phyloP scores from a whole-genome alignment of 1,139 yeast genomes.

The Hyphopichia fennica region DNA sequence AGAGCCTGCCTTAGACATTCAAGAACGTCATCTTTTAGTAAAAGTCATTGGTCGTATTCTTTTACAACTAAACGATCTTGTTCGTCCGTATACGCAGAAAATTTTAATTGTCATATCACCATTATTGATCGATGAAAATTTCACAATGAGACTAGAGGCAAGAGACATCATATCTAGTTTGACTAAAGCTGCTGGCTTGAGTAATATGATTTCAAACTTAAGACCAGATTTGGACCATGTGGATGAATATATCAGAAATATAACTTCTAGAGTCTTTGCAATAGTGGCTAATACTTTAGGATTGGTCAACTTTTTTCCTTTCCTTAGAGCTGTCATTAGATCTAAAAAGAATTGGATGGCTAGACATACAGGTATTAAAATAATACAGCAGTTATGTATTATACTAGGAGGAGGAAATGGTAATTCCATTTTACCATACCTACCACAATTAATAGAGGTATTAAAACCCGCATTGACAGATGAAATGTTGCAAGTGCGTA shows the following conservation, averaged over 20 bases:
- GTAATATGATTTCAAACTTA: slow-evolving; percentile 72
- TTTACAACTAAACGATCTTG: slow-evolving; percentile 59
- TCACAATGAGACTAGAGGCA: slow-evolving; percentile 71
- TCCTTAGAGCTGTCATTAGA: slow-evolving; percentile 75
- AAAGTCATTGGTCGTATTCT: slow-evolving; percentile 73
- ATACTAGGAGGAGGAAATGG: slow-evolving; percentile 67
- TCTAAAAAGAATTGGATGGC: slow-evolving; percentile 85
- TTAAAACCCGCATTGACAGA: slow-evolving; percentile 65
- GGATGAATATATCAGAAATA: slow-evolving; percentile 80
- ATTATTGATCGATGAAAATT: slow-evolving; percentile 75
- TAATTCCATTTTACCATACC: slow-evolving; percentile 62
- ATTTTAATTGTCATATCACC: slow-evolving; percentile 79
- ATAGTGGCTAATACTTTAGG: slow-evolving; percentile 85
- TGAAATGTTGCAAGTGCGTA: slow-evolving; percentile 66
- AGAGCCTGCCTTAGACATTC: slow-evolving; percentile 75
- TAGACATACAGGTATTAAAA: slow-evolving; percentile 81
- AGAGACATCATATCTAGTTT: slow-evolving; percentile 74
- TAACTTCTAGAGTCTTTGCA: slow-evolving; percentile 79
- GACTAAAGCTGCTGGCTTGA: slow-evolving; percentile 79
- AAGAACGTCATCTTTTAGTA: slow-evolving; percentile 79
- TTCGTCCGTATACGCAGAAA: slow-evolving; percentile 74
- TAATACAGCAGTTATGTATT: slow-evolving; percentile 73
- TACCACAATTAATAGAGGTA: slow-evolving; percentile 64
- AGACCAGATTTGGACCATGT: slow-evolving; percentile 81
- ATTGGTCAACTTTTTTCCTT: slow-evolving; percentile 68